Evolutionary conservation across 768 basidiomycete species (phyloP), one percentile per base, ranked within the genome.

Genomic region (Lyophyllum atratum): DNA sequence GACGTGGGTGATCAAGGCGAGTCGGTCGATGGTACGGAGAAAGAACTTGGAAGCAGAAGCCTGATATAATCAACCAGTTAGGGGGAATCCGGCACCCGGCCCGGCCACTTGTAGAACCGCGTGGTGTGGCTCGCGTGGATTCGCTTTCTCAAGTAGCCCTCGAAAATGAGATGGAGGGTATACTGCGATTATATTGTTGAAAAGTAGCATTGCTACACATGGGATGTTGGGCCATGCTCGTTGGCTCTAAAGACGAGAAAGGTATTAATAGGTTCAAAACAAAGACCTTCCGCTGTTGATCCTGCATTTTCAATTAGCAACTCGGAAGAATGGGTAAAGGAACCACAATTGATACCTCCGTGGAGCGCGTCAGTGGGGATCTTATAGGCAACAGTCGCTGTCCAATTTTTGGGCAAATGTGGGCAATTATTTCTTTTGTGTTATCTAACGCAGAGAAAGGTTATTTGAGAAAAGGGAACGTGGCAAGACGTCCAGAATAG

Each of bases 371-470:
- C 40, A 47, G 43, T 40, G 19, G 42, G 49, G 21, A 55, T 52
- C 46, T 62, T 59, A 60, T 48, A 34, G 55, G 51, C 55, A 57
- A 50, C 37, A 65, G 59, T 63, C 39, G 52, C 56, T 42, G 56
- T 56, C 55, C 54, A 63, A 54, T 37, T 53, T 58, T 59, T 25
- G 59, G 52, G 60, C 61, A 63, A 59, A 64, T 48, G 66, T 63
- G 66, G 51, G 56, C 56, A 69, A 69, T 64, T 62, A 69, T 69
- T 61, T 66, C 54, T 61, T 57, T 66, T 60, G 65, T 59, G 65
- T 69, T 70, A 71, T 74, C 72, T 74, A 74, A 72, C 68, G 62
- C 66, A 72, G 64, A 68, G 51, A 68, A 65, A 64, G 64, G 69
- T 70, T 69, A 70, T 72, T 73, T 66, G 65, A 64, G 64, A 65